phyloP scores from a whole-genome alignment of 305 asterid genomes.

The Plantago coronopus region DNA sequence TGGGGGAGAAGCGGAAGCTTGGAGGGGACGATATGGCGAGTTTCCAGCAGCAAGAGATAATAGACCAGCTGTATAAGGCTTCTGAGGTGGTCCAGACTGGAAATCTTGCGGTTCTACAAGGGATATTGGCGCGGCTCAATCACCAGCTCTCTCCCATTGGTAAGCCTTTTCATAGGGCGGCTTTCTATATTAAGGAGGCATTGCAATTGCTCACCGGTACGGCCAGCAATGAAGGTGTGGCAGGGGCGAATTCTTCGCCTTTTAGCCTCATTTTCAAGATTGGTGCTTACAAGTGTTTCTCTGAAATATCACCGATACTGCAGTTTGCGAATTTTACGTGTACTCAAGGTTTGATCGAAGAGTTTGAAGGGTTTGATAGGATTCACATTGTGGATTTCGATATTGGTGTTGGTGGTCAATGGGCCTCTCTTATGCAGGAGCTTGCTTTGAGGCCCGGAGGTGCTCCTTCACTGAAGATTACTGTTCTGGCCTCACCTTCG shows the following conservation, averaged over 20 bases:
- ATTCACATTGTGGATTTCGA: constrained; percentile 86
- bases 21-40: constrained; percentile 37
- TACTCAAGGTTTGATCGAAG: constrained; percentile 85
- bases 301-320: constrained; percentile 80
- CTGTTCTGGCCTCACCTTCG: constrained; percentile 67
- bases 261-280: constrained; percentile 72
- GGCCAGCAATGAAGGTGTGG: no score
- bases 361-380: constrained; percentile 58
- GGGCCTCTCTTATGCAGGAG: constrained; percentile 98
- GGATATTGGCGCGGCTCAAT: constrained; percentile 99
- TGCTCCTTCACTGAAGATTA: constrained; percentile 61
- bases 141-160: constrained; percentile 93
- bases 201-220: constrained; percentile 40
- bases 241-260: constrained; percentile 40
- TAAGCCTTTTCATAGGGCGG: constrained; percentile 89
- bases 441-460: constrained; percentile 68
- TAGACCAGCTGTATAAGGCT: constrained; percentile 83
- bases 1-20: constrained; percentile 46
- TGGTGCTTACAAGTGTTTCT: constrained; percentile 83
- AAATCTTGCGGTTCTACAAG: constrained; percentile 64
- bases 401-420: constrained; percentile 85
- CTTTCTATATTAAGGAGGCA: constrained; percentile 91
- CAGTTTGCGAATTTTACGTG: constrained; percentile 85
- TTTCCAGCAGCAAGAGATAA: constrained; percentile 52
- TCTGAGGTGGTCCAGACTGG: constrained; percentile 87